Base-by-base conservation (phyloP, 306 rosid genomes). In the Acmispon strigosus region DNA sequence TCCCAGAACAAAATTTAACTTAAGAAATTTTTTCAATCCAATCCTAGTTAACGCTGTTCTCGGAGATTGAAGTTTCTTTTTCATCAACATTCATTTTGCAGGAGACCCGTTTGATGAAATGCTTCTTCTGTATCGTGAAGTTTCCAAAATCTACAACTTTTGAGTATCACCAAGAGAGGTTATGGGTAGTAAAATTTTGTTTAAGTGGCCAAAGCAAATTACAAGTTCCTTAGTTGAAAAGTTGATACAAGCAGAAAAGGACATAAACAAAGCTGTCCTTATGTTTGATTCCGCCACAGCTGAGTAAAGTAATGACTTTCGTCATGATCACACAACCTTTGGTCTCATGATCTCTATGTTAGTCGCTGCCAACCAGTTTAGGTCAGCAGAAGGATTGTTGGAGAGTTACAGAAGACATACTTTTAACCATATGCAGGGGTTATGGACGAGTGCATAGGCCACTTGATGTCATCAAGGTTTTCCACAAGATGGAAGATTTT, bases 361-460 rank as follows among this genome's bases (percentile, higher is more conserved):
- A 42, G 86, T 89, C 22, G 82, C 96, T 36, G 88, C 74, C 20
- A 94, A 89, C 61, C 94, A 83, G 83, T 89, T 90, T 63, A 77
- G 97, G 70, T 74, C 82, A 18, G 97, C 96, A 0, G 94, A 90
- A 81, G 84, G 80, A 4, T 77, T 94, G 70, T 81, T 90, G 4
- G 83, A 84, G 63, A 88, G 70, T 89, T 42, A 78, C 83, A 0
- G 98, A 90, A 72, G 95, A 83, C 32, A 63, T 83, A 42, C 68
- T 89, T 56, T 82, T 90, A 54, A 78, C 84, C 10, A 62, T 90
- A 58, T 94, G 81, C 50, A 78, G 96, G 78, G 96, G 89, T 34
- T 94, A 80, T 75, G 95, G 92, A 55, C 88, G 95, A 2, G 84
- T 90, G 53, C 97, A 94, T 51, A 84, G 73, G 77, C 90, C 97